Evolutionary conservation across 768 basidiomycete genomes (phyloP), one percentile per base, ranked within the genome.

Genomic region (Rhizopogon sp.): DNA sequence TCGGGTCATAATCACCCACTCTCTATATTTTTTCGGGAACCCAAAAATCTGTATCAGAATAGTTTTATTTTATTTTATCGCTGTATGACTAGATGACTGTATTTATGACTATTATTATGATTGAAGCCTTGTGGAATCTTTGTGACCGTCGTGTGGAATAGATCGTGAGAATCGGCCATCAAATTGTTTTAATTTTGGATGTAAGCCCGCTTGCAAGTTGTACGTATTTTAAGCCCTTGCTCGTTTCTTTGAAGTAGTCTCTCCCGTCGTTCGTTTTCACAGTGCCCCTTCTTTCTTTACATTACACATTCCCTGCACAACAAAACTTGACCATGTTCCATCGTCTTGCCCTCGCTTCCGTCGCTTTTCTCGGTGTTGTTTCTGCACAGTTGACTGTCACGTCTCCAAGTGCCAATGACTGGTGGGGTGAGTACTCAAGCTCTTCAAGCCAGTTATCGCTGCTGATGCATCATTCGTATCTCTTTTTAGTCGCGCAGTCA

Each of bases 341-440:
- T 55, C 68, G 62, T 50, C 57, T 72, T 58, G 63, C 71, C 55
- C 57, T 72, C 57, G 59, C 73, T 31, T 60, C 74, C 56, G 70
- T 74, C 52, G 71, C 79, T 58, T 61, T 79, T 54, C 61, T 66
- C 51, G 64, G 68, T 57, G 61, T 72, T 41, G 74, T 70, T 41
- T 64, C 69, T 58, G 78, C 78, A 7, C 68, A 75, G 57, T 69
- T 83, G 54, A 33, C 60, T 40, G 70, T 87, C 71, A 68, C 74
- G 43, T 61, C 66, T 41, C 85, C 85, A 2, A 70, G 73, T 33
- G 41, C 73, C 2, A 50, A 69, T 59, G 63, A 70, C 7, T 87
- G 84, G 84, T 87, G 85, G 85, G 79, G 85, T 87, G 56, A 49
- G 81, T 76, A 13, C 25, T 0, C 29, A 35, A 22, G 52, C 50